phyloP scores from a whole-genome alignment of 768 basidiomycete genomes.

The Suillus brevipes region DNA sequence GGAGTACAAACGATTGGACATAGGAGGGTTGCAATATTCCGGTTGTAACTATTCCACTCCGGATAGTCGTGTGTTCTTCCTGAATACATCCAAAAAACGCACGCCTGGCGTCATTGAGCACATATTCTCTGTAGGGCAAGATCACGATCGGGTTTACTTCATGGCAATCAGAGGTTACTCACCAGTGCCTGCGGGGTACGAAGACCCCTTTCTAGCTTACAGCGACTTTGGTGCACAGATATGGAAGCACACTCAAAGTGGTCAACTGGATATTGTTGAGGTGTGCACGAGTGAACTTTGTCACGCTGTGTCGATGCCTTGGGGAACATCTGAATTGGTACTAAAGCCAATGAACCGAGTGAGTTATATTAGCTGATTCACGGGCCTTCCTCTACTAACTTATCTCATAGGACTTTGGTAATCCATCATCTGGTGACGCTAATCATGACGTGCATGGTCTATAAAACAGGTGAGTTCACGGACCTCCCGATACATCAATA shows the following conservation, averaged over 20 bases:
- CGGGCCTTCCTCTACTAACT: no score
- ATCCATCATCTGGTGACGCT: no score
- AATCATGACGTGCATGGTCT: no score
- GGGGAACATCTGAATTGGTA: no score
- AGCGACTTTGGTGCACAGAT: no score
- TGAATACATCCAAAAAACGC: background rate
- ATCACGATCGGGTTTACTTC: background rate
- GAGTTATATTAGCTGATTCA: background rate
- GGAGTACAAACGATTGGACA: background rate
- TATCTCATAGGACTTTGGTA: no score
- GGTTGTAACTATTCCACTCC: background rate
- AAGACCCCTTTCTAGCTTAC: slow-evolving; percentile 9
- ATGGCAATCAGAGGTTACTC: slow-evolving; percentile 3
- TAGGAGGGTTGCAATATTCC: slow-evolving; percentile 6
- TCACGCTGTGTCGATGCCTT: no score
- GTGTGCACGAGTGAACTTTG: no score
- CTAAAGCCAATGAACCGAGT: slow-evolving; percentile 1
- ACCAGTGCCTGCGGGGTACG: background rate
- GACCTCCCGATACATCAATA: no score
- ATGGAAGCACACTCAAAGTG: no score
- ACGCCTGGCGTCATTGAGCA: slow-evolving; percentile 9
- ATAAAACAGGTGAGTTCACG: no score
- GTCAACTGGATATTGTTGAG: no score
- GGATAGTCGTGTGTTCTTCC: slow-evolving; percentile 9
- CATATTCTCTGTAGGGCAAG: slow-evolving; percentile 1